Percentiles rank a stretch among this genome's conserved stretches.
Evolutionary conservation across 352 stramenopile genomes (phyloP).

Genomic region (Globisporangium heterothallicum): DNA sequence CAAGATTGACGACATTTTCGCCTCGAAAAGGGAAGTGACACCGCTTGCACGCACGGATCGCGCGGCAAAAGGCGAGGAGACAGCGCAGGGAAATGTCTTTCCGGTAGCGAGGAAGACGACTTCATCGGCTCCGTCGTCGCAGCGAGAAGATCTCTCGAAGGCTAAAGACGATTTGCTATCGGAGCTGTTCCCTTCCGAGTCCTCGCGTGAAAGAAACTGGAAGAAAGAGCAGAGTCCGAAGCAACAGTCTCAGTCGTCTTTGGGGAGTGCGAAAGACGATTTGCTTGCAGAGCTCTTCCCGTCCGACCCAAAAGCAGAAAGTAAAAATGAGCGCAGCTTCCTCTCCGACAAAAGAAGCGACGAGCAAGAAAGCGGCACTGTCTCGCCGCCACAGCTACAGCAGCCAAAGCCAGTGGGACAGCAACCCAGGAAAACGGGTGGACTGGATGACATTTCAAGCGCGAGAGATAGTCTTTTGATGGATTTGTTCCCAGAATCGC

Average conservation of each 20-base stretch:
- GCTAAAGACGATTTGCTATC: constrained; percentile 38
- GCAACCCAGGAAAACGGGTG: neutral
- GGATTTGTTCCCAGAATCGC: constrained; percentile 40
- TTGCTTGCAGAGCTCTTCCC: constrained; percentile 11
- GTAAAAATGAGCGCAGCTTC: neutral
- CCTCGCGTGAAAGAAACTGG: neutral
- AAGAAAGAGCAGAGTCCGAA: constrained; percentile 1
- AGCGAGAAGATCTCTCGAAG: constrained; percentile 3
- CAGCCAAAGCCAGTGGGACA: neutral
- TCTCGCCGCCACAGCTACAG: neutral
- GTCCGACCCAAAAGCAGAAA: constrained; percentile 2
- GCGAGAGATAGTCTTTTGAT: constrained; percentile 49
- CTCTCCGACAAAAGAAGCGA: neutral
- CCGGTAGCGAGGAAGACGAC: constrained; percentile 4
- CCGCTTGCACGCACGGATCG: neutral
- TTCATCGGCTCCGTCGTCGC: neutral
- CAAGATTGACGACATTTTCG: neutral
- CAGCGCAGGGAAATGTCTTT: neutral
- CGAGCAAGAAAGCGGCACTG: neutral
- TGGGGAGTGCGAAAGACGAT: constrained; percentile 5
- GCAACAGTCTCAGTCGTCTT: neutral
- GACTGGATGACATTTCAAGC: constrained; percentile 16
- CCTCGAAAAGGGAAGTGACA: neutral
- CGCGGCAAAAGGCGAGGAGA: neutral
- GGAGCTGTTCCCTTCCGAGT: constrained; percentile 27